A percentile compares a stretch with the other conserved stretches of the same genome.
Evolutionary conservation across 768 basidiomycete species (phyloP).

Genomic region (Leccinum ochraceum): DNA sequence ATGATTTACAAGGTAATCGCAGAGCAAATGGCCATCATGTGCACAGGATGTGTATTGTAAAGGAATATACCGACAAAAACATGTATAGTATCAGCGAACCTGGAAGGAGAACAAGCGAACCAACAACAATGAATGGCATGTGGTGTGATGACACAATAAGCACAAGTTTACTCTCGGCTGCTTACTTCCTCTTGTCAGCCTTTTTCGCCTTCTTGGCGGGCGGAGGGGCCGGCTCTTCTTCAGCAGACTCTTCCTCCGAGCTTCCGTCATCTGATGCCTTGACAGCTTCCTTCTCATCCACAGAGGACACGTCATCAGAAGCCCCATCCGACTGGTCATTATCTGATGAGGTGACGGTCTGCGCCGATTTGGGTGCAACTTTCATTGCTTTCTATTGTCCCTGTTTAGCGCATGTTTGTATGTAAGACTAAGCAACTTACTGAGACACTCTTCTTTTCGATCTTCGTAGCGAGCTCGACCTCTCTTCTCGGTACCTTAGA

Average conservation of each 20-base stretch:
- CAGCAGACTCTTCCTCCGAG: constrained; percentile 29
- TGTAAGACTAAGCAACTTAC: constrained; percentile 21
- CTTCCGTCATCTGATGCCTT: constrained; percentile 25
- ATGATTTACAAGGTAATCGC: constrained; percentile 6
- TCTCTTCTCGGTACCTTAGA: constrained; percentile 31
- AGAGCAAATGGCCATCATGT: not conserved
- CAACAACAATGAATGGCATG: constrained; percentile 2
- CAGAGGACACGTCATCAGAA: constrained; percentile 28
- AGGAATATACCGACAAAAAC: constrained; percentile 27
- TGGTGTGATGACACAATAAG: constrained; percentile 9
- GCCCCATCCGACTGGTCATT: constrained; percentile 33
- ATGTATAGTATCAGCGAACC: constrained; percentile 27
- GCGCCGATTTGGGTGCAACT: constrained; percentile 25
- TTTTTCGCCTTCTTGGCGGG: constrained; percentile 33
- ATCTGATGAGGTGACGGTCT: constrained; percentile 28
- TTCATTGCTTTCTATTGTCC: constrained; percentile 27
- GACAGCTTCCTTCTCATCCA: constrained; percentile 21
- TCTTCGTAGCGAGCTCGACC: constrained; percentile 31
- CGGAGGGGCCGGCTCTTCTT: constrained; percentile 30
- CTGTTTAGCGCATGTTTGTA: constrained; percentile 19
- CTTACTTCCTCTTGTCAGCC: constrained; percentile 29
- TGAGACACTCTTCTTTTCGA: constrained; percentile 25
- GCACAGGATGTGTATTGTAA: constrained; percentile 22
- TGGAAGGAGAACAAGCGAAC: constrained; percentile 2
- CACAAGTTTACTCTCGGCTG: constrained; percentile 5